phyloP scores from a whole-genome alignment of 192 early-diverging fungal genomes.

The Coemansia sp. region DNA sequence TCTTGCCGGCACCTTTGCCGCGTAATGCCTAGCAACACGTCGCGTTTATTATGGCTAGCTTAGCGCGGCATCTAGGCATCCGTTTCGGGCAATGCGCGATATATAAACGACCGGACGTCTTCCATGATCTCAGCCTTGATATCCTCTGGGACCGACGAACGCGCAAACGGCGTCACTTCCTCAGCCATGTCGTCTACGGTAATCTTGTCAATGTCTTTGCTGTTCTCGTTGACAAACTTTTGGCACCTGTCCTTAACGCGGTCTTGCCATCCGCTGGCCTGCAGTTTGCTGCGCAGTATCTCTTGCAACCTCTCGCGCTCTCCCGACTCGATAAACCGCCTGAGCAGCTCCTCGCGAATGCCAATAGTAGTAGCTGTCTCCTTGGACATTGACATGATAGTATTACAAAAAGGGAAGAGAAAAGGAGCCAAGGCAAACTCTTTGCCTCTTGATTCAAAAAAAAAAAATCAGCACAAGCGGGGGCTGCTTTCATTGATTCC shows the following conservation, averaged over 20 bases:
- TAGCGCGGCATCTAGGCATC: conserved; percentile 9
- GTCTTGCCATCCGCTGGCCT: conserved; percentile 53
- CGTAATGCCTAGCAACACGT: neutral
- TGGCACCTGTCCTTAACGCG: conserved; percentile 52
- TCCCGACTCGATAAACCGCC: conserved; percentile 51
- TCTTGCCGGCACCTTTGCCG: neutral
- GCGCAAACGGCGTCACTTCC: conserved; percentile 47
- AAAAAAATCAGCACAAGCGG: neutral
- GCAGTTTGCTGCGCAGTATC: conserved; percentile 46
- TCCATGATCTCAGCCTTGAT: conserved; percentile 49
- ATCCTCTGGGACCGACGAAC: conserved; percentile 38
- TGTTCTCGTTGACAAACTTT: conserved; percentile 34
- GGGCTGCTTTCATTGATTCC: neutral
- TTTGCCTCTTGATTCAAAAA: neutral
- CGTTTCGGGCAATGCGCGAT: conserved; percentile 38
- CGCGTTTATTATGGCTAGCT: conserved; percentile 5
- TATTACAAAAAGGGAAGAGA: conserved; percentile 3
- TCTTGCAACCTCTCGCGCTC: conserved; percentile 54
- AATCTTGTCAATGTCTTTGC: conserved; percentile 23
- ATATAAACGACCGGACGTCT: conserved; percentile 44
- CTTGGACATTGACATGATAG: conserved; percentile 13
- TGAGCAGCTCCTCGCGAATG: conserved; percentile 48
- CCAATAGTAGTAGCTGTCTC: conserved; percentile 21
- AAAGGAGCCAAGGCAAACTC: neutral
- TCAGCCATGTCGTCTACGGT: conserved; percentile 50